Conservation (phyloP, 768 basidiomycete genomes). For the Boletus bicolor region DNA sequence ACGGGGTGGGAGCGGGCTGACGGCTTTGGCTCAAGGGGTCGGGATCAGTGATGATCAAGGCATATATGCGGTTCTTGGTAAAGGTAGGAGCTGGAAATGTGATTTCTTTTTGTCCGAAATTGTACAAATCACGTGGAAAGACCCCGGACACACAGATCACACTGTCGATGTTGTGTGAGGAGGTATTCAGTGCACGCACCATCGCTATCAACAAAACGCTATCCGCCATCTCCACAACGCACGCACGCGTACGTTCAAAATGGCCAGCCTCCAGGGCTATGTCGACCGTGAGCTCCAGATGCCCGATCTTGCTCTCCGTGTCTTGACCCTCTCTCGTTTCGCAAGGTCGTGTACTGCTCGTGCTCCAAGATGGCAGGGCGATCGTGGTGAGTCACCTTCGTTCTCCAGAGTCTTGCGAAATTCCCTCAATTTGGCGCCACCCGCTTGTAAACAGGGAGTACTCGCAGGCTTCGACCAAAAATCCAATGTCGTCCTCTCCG, state of each 20-base stretch:
- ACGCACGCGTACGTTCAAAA: conserved; percentile 33
- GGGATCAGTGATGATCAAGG: too few relatives aligned
- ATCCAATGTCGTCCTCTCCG: conserved; percentile 93
- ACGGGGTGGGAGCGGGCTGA: too few relatives aligned
- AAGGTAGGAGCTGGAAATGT: too few relatives aligned
- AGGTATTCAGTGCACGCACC: background rate
- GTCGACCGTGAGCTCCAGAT: conserved; percentile 65
- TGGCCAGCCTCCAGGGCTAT: conserved; percentile 91
- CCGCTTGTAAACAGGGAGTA: conserved; percentile 57
- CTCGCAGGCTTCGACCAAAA: conserved; percentile 94
- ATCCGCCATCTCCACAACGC: conserved; percentile 9
- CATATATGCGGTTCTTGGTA: too few relatives aligned
- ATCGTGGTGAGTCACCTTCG: conserved; percentile 67
- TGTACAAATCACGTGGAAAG: background rate
- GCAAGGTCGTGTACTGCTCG: conserved; percentile 83
- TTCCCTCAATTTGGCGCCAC: background rate
- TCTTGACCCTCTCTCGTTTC: background rate
- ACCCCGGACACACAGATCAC: background rate
- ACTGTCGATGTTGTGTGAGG: background rate
- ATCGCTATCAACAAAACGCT: background rate
- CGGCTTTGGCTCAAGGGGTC: too few relatives aligned
- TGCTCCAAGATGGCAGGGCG: conserved; percentile 93
- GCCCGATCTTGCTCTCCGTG: background rate
- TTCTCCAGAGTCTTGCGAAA: background rate
- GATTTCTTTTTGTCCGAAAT: too few relatives aligned